phyloP scores from a whole-genome alignment of 2,329 filamentous ascomycete genomes.

The Simplicillium sp. region DNA sequence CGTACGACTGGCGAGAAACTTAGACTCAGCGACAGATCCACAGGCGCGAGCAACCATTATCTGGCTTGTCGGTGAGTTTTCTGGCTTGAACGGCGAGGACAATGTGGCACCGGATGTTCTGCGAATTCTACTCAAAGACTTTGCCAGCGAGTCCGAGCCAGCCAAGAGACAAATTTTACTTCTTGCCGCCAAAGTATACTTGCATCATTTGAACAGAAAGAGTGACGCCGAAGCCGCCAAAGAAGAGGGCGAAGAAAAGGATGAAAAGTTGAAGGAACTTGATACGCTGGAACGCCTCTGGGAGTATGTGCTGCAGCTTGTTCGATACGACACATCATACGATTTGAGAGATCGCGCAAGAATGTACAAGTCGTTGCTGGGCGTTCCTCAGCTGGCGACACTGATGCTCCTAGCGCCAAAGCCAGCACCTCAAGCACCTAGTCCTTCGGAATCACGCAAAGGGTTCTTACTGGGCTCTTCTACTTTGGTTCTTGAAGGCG shows the following conservation, averaged over 20 bases:
- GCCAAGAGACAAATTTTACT: conserved; percentile 89
- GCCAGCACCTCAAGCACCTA: conserved; percentile 82
- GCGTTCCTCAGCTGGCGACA: conserved; percentile 77
- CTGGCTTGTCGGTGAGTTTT: conserved; percentile 94
- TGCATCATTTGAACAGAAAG: conserved; percentile 71
- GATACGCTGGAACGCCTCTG: conserved; percentile 61
- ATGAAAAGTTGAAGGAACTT: conserved; percentile 18
- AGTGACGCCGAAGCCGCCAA: conserved; percentile 29
- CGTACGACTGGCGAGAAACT: conserved; percentile 77
- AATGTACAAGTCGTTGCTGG: conserved; percentile 76
- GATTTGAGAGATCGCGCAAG: conserved; percentile 87
- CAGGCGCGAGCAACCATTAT: conserved; percentile 90
- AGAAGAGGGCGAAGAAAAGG: conserved; percentile 21
- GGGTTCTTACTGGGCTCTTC: conserved; percentile 74
- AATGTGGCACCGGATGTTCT: conserved; percentile 92
- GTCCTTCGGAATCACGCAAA: conserved; percentile 75
- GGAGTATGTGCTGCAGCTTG: conserved; percentile 75
- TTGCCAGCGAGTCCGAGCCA: conserved; percentile 71
- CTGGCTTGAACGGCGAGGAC: conserved; percentile 67
- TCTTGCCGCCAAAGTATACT: conserved; percentile 90
- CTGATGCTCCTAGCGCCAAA: conserved; percentile 90
- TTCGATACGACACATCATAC: conserved; percentile 89
- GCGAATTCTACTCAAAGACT: conserved; percentile 77
- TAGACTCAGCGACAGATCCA: conserved; percentile 80
- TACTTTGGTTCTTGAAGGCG: conserved; percentile 73